Percentiles rank a stretch among this genome's conserved stretches.
phyloP scores from a whole-genome alignment of 2,329 filamentous ascomycete species.

The Akanthomyces muscarius region DNA sequence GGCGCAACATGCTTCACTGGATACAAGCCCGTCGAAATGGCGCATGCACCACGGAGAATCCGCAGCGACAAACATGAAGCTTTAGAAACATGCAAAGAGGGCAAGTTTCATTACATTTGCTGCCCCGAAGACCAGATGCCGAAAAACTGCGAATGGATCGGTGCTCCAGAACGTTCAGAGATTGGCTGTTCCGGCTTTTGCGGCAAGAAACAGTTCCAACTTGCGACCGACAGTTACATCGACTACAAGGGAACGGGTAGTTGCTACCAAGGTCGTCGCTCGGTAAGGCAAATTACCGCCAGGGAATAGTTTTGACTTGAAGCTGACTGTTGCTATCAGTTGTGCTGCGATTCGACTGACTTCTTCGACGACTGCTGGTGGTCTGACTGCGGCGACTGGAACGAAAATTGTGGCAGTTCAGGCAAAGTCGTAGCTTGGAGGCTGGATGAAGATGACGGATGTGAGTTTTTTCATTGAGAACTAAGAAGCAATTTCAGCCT shows the following conservation, averaged over 20 bases:
- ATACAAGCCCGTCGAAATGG: not conserved
- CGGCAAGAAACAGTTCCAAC: slow-evolving; percentile 19
- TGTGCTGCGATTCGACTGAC: slow-evolving; percentile 25
- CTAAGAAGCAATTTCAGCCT: not conserved
- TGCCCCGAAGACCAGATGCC: slow-evolving; percentile 28
- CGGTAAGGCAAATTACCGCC: not conserved
- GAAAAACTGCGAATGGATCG: slow-evolving; percentile 27
- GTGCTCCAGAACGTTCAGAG: slow-evolving; percentile 20
- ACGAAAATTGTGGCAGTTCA: not conserved
- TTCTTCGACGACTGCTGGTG: slow-evolving; percentile 24
- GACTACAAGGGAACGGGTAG: slow-evolving; percentile 18
- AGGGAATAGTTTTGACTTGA: not conserved
- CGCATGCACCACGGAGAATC: not conserved
- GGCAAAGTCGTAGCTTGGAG: not conserved
- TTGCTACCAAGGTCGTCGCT: slow-evolving; percentile 17
- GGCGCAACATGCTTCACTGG: not conserved
- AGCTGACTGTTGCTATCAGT: not conserved
- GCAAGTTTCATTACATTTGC: slow-evolving; percentile 27
- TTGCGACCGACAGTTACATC: slow-evolving; percentile 17
- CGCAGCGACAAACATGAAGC: not conserved
- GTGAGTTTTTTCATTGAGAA: not conserved
- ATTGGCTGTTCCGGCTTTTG: slow-evolving; percentile 22
- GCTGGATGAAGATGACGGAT: not conserved
- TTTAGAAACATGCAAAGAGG: slow-evolving; percentile 21
- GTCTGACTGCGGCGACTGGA: slow-evolving; percentile 20